phyloP scores from a whole-genome alignment of 2,329 filamentous ascomycete genomes.

The Fusarium oxysporum region DNA sequence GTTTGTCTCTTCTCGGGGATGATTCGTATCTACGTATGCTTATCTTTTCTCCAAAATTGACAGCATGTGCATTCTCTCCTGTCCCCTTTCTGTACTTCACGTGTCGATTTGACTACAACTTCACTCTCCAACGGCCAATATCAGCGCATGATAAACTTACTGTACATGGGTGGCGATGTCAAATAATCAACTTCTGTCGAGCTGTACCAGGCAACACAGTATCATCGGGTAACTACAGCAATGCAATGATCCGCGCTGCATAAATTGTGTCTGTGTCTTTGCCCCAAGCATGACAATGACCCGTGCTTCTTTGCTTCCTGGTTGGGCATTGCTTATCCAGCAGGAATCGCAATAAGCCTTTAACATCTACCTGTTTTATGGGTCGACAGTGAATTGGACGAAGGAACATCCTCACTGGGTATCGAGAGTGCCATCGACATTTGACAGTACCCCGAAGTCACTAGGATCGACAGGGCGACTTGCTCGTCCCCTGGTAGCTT shows the following conservation, averaged over 20 bases:
- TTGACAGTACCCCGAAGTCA: not conserved
- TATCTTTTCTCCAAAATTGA: not conserved
- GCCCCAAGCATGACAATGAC: slow-evolving; percentile 6
- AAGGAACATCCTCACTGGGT: not conserved
- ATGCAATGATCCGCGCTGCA: slow-evolving; percentile 10
- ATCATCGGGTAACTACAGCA: not conserved
- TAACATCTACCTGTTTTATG: not conserved
- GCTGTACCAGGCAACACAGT: slow-evolving; percentile 7
- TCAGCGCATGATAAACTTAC: slow-evolving; percentile 12
- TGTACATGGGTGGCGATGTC: not conserved
- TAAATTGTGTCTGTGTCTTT: not conserved
- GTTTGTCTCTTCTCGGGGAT: not conserved
- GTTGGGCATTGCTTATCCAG: slow-evolving; percentile 16
- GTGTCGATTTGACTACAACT: slow-evolving; percentile 8
- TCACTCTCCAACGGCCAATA: slow-evolving; percentile 16
- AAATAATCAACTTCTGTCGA: slow-evolving; percentile 1
- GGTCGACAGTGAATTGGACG: not conserved
- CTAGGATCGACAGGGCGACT: slow-evolving; percentile 28
- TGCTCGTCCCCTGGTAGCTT: not conserved
- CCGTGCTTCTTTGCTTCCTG: slow-evolving; percentile 13
- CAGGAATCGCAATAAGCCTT: slow-evolving; percentile 27
- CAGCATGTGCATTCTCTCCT: not conserved
- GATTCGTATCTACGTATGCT: not conserved
- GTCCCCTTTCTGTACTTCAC: not conserved
- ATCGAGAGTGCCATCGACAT: not conserved